phyloP scores from a whole-genome alignment of 2,329 filamentous ascomycete genomes.

The Sclerotinia borealis region DNA sequence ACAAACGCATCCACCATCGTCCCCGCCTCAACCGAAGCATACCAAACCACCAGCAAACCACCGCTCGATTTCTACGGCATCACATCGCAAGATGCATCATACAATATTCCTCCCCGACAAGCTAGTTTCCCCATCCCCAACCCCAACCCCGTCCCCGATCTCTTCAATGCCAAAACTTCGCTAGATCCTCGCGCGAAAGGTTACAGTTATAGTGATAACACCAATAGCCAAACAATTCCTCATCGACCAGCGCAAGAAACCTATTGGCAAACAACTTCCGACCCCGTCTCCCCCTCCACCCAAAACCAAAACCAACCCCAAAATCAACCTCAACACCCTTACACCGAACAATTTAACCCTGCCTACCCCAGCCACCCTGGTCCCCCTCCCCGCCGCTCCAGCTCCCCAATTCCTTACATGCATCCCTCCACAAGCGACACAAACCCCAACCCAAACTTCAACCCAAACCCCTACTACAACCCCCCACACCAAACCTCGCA shows the following conservation, averaged over 20 bases:
- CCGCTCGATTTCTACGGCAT: neutral
- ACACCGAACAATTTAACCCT: neutral
- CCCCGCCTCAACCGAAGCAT: neutral
- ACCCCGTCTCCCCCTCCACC: conserved; percentile 6
- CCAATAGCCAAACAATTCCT: neutral
- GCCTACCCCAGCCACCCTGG: neutral
- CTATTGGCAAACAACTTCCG: conserved; percentile 14
- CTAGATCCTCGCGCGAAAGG: neutral
- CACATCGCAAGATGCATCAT: neutral
- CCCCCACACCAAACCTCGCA: neutral
- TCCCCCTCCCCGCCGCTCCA: conserved; percentile 4
- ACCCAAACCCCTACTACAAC: neutral
- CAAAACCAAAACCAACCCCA: neutral
- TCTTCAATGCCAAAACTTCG: neutral
- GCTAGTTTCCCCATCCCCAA: neutral
- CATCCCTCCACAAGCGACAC: neutral
- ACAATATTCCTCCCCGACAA: neutral
- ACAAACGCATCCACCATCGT: neutral
- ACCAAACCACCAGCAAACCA: neutral
- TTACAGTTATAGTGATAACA: neutral
- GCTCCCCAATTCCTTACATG: neutral
- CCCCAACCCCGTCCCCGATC: no score
- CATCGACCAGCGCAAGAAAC: conserved; percentile 16
- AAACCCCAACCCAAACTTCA: no score
- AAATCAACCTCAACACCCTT: neutral